Conservation (phyloP, 192 early-diverging fungal species). For the Anaeromyces robustus region DNA sequence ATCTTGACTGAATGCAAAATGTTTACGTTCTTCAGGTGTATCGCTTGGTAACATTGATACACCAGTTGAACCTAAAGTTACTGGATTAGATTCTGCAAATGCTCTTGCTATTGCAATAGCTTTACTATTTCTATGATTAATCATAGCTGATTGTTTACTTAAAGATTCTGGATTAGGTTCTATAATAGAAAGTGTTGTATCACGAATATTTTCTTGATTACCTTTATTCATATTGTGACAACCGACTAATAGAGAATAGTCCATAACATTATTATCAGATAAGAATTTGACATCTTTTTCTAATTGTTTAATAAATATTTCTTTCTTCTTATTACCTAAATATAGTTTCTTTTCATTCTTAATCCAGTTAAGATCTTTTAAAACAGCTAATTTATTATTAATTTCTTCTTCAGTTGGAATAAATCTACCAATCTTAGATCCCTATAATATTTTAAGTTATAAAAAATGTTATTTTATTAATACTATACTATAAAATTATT, state of each 20-base stretch:
- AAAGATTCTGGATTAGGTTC: constrained; percentile 1
- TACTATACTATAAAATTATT: no score
- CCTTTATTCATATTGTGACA: constrained; percentile 73
- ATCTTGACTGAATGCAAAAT: constrained; percentile 80
- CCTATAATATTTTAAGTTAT: no score
- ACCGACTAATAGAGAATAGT: constrained; percentile 91
- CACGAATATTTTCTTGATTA: constrained; percentile 25
- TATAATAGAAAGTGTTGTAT: neutral
- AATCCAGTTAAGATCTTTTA: constrained; percentile 96
- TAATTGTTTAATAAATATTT: constrained; percentile 69
- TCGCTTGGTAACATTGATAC: constrained; percentile 37
- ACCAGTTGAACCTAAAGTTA: constrained; percentile 25
- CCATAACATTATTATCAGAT: constrained; percentile 60
- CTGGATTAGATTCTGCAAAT: constrained; percentile 35
- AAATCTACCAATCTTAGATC: constrained; percentile 74
- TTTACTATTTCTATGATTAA: constrained; percentile 3
- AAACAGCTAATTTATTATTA: constrained; percentile 69
- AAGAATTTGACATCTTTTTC: constrained; percentile 56
- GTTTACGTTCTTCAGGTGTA: constrained; percentile 38
- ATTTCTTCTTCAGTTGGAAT: constrained; percentile 59
- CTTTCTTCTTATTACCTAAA: constrained; percentile 66
- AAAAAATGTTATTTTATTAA: no score
- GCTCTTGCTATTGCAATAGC: constrained; percentile 33
- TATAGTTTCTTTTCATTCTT: constrained; percentile 53
- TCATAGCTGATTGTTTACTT: neutral